Evolutionary conservation across 192 early-diverging fungal species (phyloP).

Genomic region (Jimgerdemannia flammicorona): DNA sequence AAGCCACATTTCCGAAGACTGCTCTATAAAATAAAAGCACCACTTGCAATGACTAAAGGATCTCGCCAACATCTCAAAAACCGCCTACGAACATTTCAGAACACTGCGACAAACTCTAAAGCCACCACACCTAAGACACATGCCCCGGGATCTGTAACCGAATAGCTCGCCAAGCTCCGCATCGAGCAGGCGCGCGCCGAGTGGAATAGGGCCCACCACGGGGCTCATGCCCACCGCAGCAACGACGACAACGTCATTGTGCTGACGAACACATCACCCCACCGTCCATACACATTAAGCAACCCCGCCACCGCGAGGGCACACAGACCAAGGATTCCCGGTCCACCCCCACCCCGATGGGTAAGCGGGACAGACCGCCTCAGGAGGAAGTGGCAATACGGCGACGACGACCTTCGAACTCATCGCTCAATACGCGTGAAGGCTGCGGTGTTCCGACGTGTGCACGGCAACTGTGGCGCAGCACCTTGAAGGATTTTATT

Average conservation of each 20-base stretch:
- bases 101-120: neutral
- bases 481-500: neutral
- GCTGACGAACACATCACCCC: too few relatives aligned
- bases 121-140: neutral
- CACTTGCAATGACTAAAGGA: neutral
- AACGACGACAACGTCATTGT: too few relatives aligned
- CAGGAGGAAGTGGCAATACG: neutral
- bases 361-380: too few relatives aligned
- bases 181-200: constrained; percentile 11
- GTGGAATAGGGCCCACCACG: neutral
- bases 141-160: neutral
- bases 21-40: too few relatives aligned
- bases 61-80: neutral
- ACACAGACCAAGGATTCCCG: neutral
- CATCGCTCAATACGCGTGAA: neutral
- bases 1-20: neutral
- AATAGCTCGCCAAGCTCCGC: constrained; percentile 5
- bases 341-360: constrained; percentile 6
- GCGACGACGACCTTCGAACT: neutral
- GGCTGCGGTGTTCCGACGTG: neutral
- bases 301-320: neutral
- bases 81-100: neutral
- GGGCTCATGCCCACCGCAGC: neutral
- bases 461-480: neutral
- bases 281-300: too few relatives aligned